Conservation (phyloP, 1,284 basidiomycete species). For the Phellopilus nigrolimitatus region DNA sequence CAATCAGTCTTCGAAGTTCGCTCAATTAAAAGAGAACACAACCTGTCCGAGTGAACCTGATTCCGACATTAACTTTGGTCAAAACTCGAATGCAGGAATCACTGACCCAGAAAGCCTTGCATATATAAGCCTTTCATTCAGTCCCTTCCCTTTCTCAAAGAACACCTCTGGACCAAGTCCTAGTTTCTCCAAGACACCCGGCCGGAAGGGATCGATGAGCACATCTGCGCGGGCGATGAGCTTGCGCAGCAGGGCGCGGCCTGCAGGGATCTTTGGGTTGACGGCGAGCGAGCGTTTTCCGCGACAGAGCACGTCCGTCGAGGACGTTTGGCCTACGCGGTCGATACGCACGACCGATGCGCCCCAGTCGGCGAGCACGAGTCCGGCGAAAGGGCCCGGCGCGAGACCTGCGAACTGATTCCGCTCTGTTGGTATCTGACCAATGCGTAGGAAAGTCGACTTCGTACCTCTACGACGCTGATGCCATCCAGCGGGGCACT, state of each 20-base stretch:
- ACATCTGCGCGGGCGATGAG: constrained; percentile 70
- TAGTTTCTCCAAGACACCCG: constrained; percentile 76
- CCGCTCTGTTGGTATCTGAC: background rate
- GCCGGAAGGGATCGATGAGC: constrained; percentile 79
- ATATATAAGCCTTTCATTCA: constrained; percentile 59
- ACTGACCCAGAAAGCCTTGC: constrained; percentile 59
- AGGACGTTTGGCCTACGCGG: constrained; percentile 38
- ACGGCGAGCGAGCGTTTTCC: constrained; percentile 72
- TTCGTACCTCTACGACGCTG: constrained; percentile 11
- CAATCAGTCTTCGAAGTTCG: background rate
- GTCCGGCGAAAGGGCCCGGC: constrained; percentile 77
- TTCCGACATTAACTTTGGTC: background rate
- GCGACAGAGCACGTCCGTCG: constrained; percentile 56
- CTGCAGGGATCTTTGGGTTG: constrained; percentile 57
- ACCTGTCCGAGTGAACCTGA: constrained; percentile 60
- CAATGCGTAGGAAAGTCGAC: background rate
- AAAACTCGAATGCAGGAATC: background rate
- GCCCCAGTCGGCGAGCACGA: constrained; percentile 78
- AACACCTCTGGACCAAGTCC: constrained; percentile 76
- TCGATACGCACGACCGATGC: constrained; percentile 78
- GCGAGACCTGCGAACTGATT: constrained; percentile 79
- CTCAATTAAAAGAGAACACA: constrained; percentile 2
- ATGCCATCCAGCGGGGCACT: constrained; percentile 8
- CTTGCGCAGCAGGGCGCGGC: constrained; percentile 52
- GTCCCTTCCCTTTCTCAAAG: constrained; percentile 44